Percentiles rank a stretch among this genome's conserved stretches.
Evolutionary conservation across 2,329 filamentous ascomycete species (phyloP).

Genomic region (Eutypa lata): DNA sequence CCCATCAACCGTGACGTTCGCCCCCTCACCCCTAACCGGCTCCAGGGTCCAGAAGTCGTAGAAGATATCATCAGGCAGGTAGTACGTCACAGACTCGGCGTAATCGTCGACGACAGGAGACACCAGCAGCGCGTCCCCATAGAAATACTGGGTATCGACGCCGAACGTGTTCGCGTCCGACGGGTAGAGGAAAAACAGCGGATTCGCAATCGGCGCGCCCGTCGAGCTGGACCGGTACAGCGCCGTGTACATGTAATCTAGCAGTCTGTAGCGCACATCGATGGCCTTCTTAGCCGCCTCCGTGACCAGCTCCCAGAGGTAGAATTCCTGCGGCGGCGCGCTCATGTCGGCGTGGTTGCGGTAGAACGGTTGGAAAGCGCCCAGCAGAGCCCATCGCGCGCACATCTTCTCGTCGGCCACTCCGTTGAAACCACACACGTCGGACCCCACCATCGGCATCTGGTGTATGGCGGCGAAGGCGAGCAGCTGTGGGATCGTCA

Average conservation of each 20-base stretch:
- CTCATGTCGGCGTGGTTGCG: slow-evolving; percentile 60
- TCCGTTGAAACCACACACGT: slow-evolving; percentile 63
- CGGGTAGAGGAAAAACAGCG: slow-evolving; percentile 71
- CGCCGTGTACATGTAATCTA: slow-evolving; percentile 80
- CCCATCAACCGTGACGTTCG: slow-evolving; percentile 16
- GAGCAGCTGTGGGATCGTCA: slow-evolving; percentile 46
- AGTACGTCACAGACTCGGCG: slow-evolving; percentile 41
- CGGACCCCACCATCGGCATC: slow-evolving; percentile 52
- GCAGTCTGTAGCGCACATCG: slow-evolving; percentile 68
- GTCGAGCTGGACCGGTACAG: slow-evolving; percentile 54
- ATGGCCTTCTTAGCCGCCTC: slow-evolving; percentile 66
- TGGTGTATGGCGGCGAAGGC: slow-evolving; percentile 50
- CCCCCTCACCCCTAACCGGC: slow-evolving; percentile 17
- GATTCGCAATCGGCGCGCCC: slow-evolving; percentile 66
- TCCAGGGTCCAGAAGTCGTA: slow-evolving; percentile 40
- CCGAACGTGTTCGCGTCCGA: slow-evolving; percentile 41
- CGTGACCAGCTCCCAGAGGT: slow-evolving; percentile 63
- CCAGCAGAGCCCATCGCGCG: slow-evolving; percentile 64
- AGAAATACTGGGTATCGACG: slow-evolving; percentile 50
- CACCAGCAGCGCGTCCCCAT: slow-evolving; percentile 45
- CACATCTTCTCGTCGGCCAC: slow-evolving; percentile 62
- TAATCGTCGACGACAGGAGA: slow-evolving; percentile 45
- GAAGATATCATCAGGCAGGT: slow-evolving; percentile 49
- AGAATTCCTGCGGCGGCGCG: slow-evolving; percentile 52
- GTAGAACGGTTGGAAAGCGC: slow-evolving; percentile 68